A percentile compares a stretch with the other conserved stretches of the same genome.
Conservation (phyloP, 2,329 filamentous ascomycete genomes). For the Trichoderma sp. region DNA sequence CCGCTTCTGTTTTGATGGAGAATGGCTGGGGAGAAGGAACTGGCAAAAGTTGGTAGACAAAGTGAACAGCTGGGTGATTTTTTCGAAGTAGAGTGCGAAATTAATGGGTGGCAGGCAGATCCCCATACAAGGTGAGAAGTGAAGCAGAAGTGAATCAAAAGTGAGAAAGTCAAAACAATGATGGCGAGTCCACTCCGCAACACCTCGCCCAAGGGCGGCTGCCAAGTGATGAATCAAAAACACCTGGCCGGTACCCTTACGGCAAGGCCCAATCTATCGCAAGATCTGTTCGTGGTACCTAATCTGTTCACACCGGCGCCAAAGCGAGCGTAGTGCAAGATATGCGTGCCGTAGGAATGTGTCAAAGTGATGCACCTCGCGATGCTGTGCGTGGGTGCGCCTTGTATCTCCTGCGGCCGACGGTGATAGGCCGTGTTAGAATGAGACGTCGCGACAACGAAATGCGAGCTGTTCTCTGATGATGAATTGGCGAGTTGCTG, state of each 20-base stretch:
- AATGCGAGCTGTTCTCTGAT: not conserved
- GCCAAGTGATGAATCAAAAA: slow-evolving; percentile 4
- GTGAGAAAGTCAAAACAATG: slow-evolving; percentile 12
- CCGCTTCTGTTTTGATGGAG: not conserved
- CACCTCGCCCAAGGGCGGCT: slow-evolving; percentile 9
- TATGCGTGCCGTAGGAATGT: slow-evolving; percentile 13
- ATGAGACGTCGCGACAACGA: not conserved
- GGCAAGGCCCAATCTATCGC: not conserved
- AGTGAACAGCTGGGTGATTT: not conserved
- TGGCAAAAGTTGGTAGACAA: not conserved
- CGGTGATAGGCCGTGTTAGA: not conserved
- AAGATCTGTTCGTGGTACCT: slow-evolving; percentile 10
- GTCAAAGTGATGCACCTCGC: slow-evolving; percentile 8
- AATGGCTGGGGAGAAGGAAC: not conserved
- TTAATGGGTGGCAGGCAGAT: slow-evolving; percentile 19
- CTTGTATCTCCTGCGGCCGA: not conserved
- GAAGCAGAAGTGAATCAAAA: slow-evolving; percentile 24
- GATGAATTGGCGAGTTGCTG: not conserved
- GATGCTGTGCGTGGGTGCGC: slow-evolving; percentile 15
- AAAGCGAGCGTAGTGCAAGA: slow-evolving; percentile 20
- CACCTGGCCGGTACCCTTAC: not conserved
- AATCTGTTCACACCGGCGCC: slow-evolving; percentile 6
- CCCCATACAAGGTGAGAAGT: slow-evolving; percentile 18
- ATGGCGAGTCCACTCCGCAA: slow-evolving; percentile 10
- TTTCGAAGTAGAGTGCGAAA: not conserved